Percentiles rank a stretch among this genome's conserved stretches.
phyloP scores from a whole-genome alignment of 2,329 filamentous ascomycete genomes.

The Botryotinia narcissicola region DNA sequence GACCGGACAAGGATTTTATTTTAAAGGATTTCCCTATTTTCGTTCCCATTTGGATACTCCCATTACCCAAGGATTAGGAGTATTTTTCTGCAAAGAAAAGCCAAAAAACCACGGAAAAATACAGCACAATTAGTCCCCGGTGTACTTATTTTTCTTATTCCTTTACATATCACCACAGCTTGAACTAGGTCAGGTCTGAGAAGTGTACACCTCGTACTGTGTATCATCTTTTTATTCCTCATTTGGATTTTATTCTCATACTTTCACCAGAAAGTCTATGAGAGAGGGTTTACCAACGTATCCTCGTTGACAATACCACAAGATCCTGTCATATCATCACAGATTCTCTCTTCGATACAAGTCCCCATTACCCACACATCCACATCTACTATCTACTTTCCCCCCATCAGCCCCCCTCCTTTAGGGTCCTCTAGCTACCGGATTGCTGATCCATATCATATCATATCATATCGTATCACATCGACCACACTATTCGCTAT shows the following conservation, averaged over 20 bases:
- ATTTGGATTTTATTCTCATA: neutral
- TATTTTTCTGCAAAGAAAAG: neutral
- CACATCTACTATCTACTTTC: neutral
- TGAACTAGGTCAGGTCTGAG: neutral
- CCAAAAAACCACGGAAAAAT: neutral
- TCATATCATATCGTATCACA: slow-evolving; percentile 2
- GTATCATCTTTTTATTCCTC: neutral
- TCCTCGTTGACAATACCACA: slow-evolving; percentile 6
- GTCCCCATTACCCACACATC: slow-evolving; percentile 1
- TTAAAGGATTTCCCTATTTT: neutral
- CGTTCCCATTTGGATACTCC: neutral
- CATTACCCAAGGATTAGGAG: slow-evolving; percentile 10
- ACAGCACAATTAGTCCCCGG: neutral
- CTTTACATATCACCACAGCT: neutral
- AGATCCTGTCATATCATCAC: slow-evolving; percentile 8
- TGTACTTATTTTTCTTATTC: slow-evolving; percentile 6
- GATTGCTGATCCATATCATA: slow-evolving; percentile 19
- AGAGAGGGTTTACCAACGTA: neutral
- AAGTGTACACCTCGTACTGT: neutral
- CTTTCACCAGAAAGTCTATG: neutral
- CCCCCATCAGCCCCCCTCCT: neutral
- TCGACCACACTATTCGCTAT: slow-evolving; percentile 12
- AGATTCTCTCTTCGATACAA: slow-evolving; percentile 4
- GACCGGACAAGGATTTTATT: slow-evolving; percentile 15
- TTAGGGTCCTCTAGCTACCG: neutral